Evolutionary conservation across 352 stramenopile species (phyloP).

Genomic region (Pythium dissimile): DNA sequence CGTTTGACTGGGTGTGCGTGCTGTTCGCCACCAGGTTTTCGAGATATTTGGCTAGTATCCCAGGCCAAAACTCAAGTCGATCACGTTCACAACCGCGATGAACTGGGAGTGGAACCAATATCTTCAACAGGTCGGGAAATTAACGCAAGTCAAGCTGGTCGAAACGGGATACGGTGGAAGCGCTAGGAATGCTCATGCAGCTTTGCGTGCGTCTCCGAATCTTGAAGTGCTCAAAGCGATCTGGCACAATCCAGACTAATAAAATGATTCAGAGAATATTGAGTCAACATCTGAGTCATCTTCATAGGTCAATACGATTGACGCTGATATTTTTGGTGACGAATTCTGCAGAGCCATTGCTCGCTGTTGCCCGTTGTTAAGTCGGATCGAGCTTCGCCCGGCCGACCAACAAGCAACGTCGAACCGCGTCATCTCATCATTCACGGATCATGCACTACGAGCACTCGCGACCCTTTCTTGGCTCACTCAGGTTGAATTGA

Average conservation of each 20-base stretch:
- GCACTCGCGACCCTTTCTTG: not conserved
- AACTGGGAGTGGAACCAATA: constrained; percentile 13
- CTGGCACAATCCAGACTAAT: not conserved
- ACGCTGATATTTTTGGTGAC: constrained; percentile 8
- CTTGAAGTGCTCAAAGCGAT: not conserved
- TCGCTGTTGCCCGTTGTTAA: not conserved
- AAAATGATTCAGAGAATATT: no score
- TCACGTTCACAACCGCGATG: constrained; percentile 6
- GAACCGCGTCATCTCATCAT: no score
- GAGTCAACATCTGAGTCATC: no score
- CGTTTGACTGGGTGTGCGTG: constrained; percentile 14
- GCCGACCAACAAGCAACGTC: no score
- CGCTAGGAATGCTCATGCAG: not conserved
- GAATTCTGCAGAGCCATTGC: constrained; percentile 1
- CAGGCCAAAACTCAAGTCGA: constrained; percentile 14
- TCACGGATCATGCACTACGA: not conserved
- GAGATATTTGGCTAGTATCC: constrained; percentile 13
- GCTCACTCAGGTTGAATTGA: not conserved
- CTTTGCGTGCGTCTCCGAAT: constrained; percentile 1
- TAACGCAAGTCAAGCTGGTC: not conserved
- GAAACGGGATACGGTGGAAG: not conserved
- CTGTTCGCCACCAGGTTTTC: constrained; percentile 18
- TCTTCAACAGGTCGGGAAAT: not conserved
- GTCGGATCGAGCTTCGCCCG: no score
- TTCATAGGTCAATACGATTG: no score